Base-by-base conservation (phyloP, 1,139 yeast genomes). In the Debaryomyces sp. region DNA sequence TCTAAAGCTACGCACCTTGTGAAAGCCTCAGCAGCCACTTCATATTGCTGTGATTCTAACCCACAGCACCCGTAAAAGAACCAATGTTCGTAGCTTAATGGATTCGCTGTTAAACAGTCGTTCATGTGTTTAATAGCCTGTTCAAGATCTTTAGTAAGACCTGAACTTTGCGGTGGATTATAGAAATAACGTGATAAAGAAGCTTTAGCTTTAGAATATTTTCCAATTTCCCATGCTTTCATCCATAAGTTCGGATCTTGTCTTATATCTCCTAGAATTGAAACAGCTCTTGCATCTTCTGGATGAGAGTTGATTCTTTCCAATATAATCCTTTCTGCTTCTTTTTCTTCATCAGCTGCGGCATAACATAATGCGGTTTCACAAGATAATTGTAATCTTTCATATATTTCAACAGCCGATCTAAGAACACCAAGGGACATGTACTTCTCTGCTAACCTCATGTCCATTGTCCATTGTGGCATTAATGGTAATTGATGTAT, bases 331-430 rank as follows among this genome's bases (percentile, higher is more conserved):
- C 71, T 69, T 49, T 81, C 80, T 0, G 96, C 98, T 51, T 81
- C 80, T 5, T 67, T 69, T 56, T 83, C 91, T 52, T 88, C 85
- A 24, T 91, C 97, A 21, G 85, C 85, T 1, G 96, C 88, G 2
- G 96, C 96, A 59, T 88, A 84, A 71, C 99, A 94, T 51, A 94
- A 71, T 0, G 98, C 98, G 21, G 89, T 89, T 59, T 94, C 98
- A 46, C 88, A 83, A 60, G 83, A 78, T 76, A 90, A 71, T 43
- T 84, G 81, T 47, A 95, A 73, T 53, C 97, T 75, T 61, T 88
- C 91, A 63, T 91, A 95, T 24, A 94, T 89, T 50, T 89, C 96
- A 45, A 92, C 77, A 0, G 99, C 99, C 8, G 96, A 88, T 55
- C 85, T 85, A 45, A 91, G 71, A 15, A 89, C 84, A 42, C 99